A percentile compares a stretch with the other conserved stretches of the same genome.
phyloP scores from a whole-genome alignment of 2,329 filamentous ascomycete species.

The Nothomitra cinnamomea region DNA sequence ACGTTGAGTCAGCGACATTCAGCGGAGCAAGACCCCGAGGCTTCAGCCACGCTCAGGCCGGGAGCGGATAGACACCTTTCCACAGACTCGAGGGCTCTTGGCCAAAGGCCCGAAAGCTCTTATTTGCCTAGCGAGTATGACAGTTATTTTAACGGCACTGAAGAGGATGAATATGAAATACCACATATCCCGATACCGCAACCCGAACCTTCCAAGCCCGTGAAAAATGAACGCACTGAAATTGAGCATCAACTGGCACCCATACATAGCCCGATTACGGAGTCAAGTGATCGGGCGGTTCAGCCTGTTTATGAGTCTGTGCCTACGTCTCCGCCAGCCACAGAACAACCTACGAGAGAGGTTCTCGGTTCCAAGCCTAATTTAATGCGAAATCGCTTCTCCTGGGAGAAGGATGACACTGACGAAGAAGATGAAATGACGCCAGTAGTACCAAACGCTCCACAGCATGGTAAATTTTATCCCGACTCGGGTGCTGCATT shows the following conservation, averaged over 20 bases:
- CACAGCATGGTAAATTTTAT: conserved; percentile 10
- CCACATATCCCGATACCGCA: neutral
- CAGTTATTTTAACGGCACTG: conserved; percentile 31
- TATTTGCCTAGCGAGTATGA: conserved; percentile 51
- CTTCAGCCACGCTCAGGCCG: conserved; percentile 6
- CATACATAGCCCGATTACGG: neutral
- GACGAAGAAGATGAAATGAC: conserved; percentile 17
- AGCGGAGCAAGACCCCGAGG: conserved; percentile 13
- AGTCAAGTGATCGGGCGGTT: neutral
- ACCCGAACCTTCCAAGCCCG: neutral
- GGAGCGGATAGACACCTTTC: conserved; percentile 15
- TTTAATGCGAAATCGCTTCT: neutral
- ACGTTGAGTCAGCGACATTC: conserved; percentile 39
- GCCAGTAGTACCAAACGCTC: conserved; percentile 16
- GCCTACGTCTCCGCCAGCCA: neutral
- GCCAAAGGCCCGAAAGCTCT: conserved; percentile 32
- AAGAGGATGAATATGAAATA: neutral
- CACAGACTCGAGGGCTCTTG: neutral
- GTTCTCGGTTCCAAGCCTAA: neutral
- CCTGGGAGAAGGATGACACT: conserved; percentile 26
- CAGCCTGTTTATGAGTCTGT: too few species aligned
- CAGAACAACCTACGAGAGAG: neutral
- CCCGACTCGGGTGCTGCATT: neutral
- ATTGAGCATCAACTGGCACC: too few species aligned
- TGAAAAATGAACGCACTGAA: too few species aligned